Percentiles rank a stretch among this genome's conserved stretches.
Evolutionary conservation across 345 rosid species (phyloP).

Genomic region (Salix brachista): DNA sequence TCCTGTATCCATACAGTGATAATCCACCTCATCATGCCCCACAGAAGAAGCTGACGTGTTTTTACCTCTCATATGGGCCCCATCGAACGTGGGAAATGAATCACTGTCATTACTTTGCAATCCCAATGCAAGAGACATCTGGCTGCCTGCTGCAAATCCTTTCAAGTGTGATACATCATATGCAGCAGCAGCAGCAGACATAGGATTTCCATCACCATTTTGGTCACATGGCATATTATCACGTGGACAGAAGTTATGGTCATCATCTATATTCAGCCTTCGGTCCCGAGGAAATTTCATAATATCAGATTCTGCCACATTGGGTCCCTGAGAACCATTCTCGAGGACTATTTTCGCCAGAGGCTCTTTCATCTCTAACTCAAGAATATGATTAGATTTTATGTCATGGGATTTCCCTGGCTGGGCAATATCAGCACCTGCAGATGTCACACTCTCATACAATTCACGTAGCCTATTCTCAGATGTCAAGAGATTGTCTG

Average conservation of each 20-base stretch:
- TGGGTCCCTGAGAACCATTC: neutral
- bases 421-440: slow-evolving; percentile 17
- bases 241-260: neutral
- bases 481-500: slow-evolving; percentile 25
- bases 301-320: slow-evolving; percentile 1
- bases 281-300: neutral
- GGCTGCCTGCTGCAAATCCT: slow-evolving; percentile 39
- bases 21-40: slow-evolving; percentile 43
- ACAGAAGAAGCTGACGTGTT: slow-evolving; percentile 30
- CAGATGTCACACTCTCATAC: slow-evolving; percentile 36
- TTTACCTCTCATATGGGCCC: slow-evolving; percentile 28
- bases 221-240: neutral
- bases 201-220: slow-evolving; percentile 11
- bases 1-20: slow-evolving; percentile 46
- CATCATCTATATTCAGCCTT: neutral
- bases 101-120: slow-evolving; percentile 59
- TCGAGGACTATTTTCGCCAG: neutral
- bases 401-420: slow-evolving; percentile 20
- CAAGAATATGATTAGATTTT: slow-evolving; percentile 22
- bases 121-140: slow-evolving; percentile 70
- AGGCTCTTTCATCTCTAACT: slow-evolving; percentile 1
- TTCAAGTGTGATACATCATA: slow-evolving; percentile 47
- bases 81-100: slow-evolving; percentile 37
- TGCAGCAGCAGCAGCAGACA: slow-evolving; percentile 32
- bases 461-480: slow-evolving; percentile 31